Percentiles rank a stretch among this genome's conserved stretches.
These are phyloP conservation scores for Penicillium sp. DNA, from an alignment of 2,329 filamentous ascomycete genomes.

Conservation along the genomic window DNA sequence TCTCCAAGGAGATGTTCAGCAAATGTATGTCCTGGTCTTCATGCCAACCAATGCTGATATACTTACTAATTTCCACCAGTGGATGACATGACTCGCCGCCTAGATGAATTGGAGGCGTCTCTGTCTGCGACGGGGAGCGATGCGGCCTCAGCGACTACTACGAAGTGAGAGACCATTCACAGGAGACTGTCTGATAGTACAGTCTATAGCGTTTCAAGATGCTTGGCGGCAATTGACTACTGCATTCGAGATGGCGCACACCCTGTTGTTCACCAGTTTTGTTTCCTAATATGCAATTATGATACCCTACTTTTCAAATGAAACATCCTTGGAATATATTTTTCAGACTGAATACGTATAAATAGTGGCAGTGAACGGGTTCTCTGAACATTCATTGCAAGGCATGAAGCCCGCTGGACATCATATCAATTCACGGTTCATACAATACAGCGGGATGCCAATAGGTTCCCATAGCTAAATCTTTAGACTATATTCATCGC, in stretches of 20 bases:
- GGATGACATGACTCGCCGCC: slow-evolving; percentile 87
- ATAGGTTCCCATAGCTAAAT: slow-evolving; percentile 3
- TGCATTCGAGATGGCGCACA: not conserved
- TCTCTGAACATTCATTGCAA: not conserved
- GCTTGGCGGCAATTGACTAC: not conserved
- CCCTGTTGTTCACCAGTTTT: not conserved
- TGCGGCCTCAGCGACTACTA: slow-evolving; percentile 18
- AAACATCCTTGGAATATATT: not conserved
- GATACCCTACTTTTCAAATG: slow-evolving; percentile 21
- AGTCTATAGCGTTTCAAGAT: not conserved
- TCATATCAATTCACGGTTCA: slow-evolving; percentile 7
- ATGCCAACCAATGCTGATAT: not conserved
- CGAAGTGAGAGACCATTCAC: slow-evolving; percentile 9
- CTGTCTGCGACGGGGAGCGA: slow-evolving; percentile 58
- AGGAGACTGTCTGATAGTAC: not conserved
- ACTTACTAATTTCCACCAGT: slow-evolving; percentile 54
- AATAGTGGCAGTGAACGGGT: not conserved
- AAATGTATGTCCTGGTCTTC: slow-evolving; percentile 63
- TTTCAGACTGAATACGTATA: not conserved
- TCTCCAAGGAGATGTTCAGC: slow-evolving; percentile 83
- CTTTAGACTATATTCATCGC: slow-evolving; percentile 1
- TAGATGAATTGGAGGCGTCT: slow-evolving; percentile 79
- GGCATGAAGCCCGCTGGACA: not conserved
- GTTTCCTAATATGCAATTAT: slow-evolving; percentile 8
- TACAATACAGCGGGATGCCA: slow-evolving; percentile 13